A percentile compares a stretch with the other conserved stretches of the same genome.
These are phyloP conservation scores for Pelargonium fulgidum DNA, from an alignment of 441 rosid species.

Conservation along the genomic window DNA sequence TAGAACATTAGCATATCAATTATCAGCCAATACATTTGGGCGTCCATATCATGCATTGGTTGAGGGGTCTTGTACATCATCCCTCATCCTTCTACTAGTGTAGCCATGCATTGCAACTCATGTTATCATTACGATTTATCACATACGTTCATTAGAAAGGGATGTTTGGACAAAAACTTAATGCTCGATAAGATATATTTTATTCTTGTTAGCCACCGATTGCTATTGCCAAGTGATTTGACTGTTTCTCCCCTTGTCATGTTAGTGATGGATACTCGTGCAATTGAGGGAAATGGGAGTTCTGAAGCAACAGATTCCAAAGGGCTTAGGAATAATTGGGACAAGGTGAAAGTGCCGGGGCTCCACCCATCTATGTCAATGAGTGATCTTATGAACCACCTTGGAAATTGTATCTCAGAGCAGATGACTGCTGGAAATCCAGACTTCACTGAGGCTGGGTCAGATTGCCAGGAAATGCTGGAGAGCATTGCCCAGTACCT, in stretches of 20 bases:
- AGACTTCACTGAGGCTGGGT: conserved; percentile 12
- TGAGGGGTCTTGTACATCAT: too few relatives aligned
- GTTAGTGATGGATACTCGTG: conserved; percentile 57
- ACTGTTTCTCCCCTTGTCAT: conserved; percentile 15
- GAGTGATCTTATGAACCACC: conserved; percentile 42
- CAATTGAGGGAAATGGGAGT: conserved; percentile 54
- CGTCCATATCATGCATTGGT: too few relatives aligned
- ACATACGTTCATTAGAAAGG: too few relatives aligned
- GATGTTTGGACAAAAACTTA: too few relatives aligned
- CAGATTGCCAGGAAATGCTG: conserved; percentile 24
- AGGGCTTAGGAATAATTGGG: conserved; percentile 33
- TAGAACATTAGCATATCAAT: too few relatives aligned
- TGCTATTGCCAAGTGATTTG: conserved; percentile 2
- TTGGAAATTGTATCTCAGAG: conserved; percentile 38
- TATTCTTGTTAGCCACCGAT: not conserved
- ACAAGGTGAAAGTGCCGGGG: conserved; percentile 35
- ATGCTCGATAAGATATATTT: too few relatives aligned
- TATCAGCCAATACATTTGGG: too few relatives aligned
- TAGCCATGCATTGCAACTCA: too few relatives aligned
- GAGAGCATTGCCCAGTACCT: conserved; percentile 41
- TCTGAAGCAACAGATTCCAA: conserved; percentile 55
- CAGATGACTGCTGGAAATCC: conserved; percentile 25
- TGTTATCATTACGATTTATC: too few relatives aligned
- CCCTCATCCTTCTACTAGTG: too few relatives aligned
- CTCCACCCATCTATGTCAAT: conserved; percentile 37